phyloP scores from a whole-genome alignment of 345 rosid genomes.

The Ceriops tagal region DNA sequence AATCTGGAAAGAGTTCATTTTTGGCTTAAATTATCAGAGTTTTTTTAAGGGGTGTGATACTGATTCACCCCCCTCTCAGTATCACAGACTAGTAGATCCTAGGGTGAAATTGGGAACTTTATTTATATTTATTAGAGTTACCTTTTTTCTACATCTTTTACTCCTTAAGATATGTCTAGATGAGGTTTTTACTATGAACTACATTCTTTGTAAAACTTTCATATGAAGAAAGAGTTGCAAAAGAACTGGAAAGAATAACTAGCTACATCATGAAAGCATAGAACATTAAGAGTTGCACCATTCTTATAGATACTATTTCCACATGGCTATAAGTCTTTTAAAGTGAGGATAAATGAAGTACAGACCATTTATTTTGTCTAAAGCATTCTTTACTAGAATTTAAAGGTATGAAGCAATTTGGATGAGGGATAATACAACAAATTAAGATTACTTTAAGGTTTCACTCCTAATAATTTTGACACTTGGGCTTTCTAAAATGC shows the following conservation, averaged over 20 bases:
- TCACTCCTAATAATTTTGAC: slow-evolving; percentile 93
- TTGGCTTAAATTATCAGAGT: too few relatives aligned
- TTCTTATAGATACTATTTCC: slow-evolving; percentile 87
- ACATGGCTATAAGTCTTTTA: slow-evolving; percentile 96
- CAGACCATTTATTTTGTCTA: slow-evolving; percentile 94
- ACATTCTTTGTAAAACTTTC: background rate
- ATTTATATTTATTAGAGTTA: too few relatives aligned
- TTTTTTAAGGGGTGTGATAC: too few relatives aligned
- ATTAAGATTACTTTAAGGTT: slow-evolving; percentile 93
- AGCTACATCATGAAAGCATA: slow-evolving; percentile 56
- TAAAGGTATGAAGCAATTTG: slow-evolving; percentile 94
- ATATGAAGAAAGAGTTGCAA: background rate
- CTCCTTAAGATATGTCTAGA: too few relatives aligned
- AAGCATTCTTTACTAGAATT: slow-evolving; percentile 92
- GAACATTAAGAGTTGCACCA: slow-evolving; percentile 94
- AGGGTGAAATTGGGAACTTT: too few relatives aligned
- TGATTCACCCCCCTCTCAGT: too few relatives aligned
- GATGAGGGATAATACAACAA: slow-evolving; percentile 97
- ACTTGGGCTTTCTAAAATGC: slow-evolving; percentile 74
- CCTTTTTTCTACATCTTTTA: too few relatives aligned
- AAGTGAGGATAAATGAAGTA: slow-evolving; percentile 83
- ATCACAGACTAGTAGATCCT: too few relatives aligned
- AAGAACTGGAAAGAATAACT: background rate
- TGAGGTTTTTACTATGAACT: background rate
- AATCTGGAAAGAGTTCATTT: too few relatives aligned